Conservation (phyloP, 306 rosid species). For the Trifolium subterraneum region DNA sequence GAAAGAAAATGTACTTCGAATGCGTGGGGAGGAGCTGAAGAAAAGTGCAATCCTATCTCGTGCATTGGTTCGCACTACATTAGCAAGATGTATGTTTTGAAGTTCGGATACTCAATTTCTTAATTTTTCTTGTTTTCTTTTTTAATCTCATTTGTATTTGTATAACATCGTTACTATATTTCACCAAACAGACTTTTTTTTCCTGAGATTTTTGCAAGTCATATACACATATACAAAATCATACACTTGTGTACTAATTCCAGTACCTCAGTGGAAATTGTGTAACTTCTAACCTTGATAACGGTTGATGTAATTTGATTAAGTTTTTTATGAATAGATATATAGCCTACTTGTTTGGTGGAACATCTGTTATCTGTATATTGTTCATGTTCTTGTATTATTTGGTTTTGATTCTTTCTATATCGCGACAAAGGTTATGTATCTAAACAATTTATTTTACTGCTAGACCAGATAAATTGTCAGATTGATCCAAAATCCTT, state of each 20-base stretch:
- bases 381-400: conserved; percentile 27
- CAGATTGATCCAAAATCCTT: conserved; percentile 68
- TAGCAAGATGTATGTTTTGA: conserved; percentile 78
- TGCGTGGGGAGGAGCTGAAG: conserved; percentile 60
- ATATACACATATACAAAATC: not conserved
- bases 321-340: conserved; percentile 5
- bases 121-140: not conserved
- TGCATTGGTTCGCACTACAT: conserved; percentile 80
- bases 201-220: too few relatives aligned
- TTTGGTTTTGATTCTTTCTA: conserved; percentile 30
- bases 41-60: conserved; percentile 82
- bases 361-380: conserved; percentile 12
- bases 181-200: too few relatives aligned
- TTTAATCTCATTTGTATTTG: conserved; percentile 14
- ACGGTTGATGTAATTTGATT: conserved; percentile 16
- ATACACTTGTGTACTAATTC: conserved; percentile 2
- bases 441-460: conserved; percentile 52
- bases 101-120: conserved; percentile 11
- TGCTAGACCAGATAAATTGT: conserved; percentile 70
- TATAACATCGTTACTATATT: not conserved
- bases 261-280: not conserved
- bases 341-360: conserved; percentile 30
- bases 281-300: conserved; percentile 5
- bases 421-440: conserved; percentile 28
- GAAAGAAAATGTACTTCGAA: conserved; percentile 57